Percentiles rank a stretch among this genome's conserved stretches.
Evolutionary conservation across 352 stramenopile genomes (phyloP).

Genomic region (Phytophthora constricta): DNA sequence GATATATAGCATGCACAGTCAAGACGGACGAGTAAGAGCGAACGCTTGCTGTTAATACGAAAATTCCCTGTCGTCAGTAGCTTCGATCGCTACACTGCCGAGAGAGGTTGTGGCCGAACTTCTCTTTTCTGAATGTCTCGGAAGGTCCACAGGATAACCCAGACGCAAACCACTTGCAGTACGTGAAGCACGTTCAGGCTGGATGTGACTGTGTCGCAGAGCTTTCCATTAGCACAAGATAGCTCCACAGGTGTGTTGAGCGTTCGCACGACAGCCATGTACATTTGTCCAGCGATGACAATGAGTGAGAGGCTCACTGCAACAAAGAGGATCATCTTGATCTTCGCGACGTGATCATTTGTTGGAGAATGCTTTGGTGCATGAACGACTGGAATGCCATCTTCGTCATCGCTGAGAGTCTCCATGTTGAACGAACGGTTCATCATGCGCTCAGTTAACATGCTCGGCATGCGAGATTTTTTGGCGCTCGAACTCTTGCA

Average conservation of each 20-base stretch:
- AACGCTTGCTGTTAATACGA: too few relatives aligned
- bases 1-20: too few relatives aligned
- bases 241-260: conserved; percentile 36
- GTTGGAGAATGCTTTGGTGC: conserved; percentile 15
- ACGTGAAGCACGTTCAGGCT: conserved; percentile 39
- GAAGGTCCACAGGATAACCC: conserved; percentile 36
- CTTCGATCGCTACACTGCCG: conserved; percentile 6
- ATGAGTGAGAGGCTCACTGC: conserved; percentile 23
- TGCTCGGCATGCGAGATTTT: conserved; percentile 21
- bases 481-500: conserved; percentile 30
- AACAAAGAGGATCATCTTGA: conserved; percentile 33
- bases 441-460: conserved; percentile 12
- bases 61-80: conserved; percentile 4
- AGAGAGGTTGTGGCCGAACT: conserved; percentile 11
- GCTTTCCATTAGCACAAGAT: conserved; percentile 54
- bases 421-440: conserved; percentile 33
- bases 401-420: conserved; percentile 30
- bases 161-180: conserved; percentile 28
- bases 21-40: too few relatives aligned
- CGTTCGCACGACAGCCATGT: conserved; percentile 38
- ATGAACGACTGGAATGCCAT: conserved; percentile 26
- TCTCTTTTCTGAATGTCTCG: conserved; percentile 25
- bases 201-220: conserved; percentile 42
- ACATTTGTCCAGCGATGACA: conserved; percentile 51
- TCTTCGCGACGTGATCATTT: conserved; percentile 28